These are phyloP conservation scores for Gossypium longicalyx DNA, from an alignment of 345 rosid genomes.

Conservation along the genomic window DNA sequence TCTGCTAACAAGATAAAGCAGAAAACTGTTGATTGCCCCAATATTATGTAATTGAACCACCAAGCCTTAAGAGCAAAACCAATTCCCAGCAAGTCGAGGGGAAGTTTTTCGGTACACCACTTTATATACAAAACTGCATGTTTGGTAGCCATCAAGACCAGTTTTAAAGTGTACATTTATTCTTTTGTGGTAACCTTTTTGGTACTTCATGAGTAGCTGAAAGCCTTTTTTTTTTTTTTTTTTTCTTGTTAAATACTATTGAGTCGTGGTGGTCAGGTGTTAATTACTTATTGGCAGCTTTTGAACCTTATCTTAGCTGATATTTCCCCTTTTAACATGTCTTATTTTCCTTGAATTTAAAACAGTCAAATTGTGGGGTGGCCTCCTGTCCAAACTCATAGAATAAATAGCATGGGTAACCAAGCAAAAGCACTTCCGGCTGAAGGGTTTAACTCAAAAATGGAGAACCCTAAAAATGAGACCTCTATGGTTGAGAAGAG, in stretches of 20 bases:
- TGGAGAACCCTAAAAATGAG: conserved; percentile 33
- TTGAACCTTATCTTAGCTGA: background rate
- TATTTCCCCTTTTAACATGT: conserved; percentile 10
- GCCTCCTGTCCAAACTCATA: conserved; percentile 85
- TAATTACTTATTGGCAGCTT: background rate
- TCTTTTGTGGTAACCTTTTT: background rate
- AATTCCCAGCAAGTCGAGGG: background rate
- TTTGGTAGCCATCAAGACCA: background rate
- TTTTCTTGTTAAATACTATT: background rate
- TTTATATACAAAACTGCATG: background rate
- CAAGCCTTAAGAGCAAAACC: background rate
- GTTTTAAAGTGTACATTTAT: background rate
- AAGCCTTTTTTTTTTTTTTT: background rate
- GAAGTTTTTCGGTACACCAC: background rate
- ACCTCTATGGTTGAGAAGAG: conserved; percentile 23
- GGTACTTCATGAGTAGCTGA: background rate
- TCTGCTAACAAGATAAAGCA: background rate
- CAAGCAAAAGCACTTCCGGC: conserved; percentile 47
- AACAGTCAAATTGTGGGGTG: conserved; percentile 88
- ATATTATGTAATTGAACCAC: background rate
- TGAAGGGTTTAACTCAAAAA: conserved; percentile 38
- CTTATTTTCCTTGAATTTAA: conserved; percentile 10
- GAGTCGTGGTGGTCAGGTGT: background rate
- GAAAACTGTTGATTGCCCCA: background rate
- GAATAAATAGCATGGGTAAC: conserved; percentile 77